Conservation (phyloP, 768 basidiomycete species). For the Suillus hirtellus region DNA sequence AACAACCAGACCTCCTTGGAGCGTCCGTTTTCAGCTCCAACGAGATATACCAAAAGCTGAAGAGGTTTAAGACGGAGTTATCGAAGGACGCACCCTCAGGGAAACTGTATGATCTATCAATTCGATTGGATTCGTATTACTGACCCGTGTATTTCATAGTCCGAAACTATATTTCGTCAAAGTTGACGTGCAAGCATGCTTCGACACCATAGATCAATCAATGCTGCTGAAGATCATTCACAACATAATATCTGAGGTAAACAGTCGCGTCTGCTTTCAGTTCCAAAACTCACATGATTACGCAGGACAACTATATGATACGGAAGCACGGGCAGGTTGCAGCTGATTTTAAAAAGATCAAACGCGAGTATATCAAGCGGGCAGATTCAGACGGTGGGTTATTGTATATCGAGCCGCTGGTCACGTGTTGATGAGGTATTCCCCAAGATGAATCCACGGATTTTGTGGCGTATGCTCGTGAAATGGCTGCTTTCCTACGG, state of each 20-base stretch:
- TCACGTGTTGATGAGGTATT: not conserved
- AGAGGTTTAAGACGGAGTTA: conserved; percentile 62
- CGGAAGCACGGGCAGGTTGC: conserved; percentile 71
- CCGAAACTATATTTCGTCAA: conserved; percentile 95
- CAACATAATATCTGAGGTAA: conserved; percentile 71
- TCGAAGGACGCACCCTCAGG: conserved; percentile 39
- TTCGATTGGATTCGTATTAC: not conserved
- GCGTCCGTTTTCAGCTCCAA: conserved; percentile 82
- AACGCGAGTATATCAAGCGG: conserved; percentile 55
- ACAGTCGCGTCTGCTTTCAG: not conserved
- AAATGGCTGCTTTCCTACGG: conserved; percentile 64
- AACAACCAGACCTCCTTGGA: conserved; percentile 64
- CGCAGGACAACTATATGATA: conserved; percentile 70
- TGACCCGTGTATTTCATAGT: conserved; percentile 39
- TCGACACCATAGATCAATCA: conserved; percentile 92
- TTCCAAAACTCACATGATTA: conserved; percentile 5
- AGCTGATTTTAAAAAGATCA: conserved; percentile 54
- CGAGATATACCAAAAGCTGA: conserved; percentile 77
- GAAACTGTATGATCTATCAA: conserved; percentile 47
- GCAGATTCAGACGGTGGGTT: conserved; percentile 66
- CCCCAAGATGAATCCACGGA: conserved; percentile 69
- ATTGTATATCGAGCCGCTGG: no score
- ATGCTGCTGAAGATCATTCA: conserved; percentile 79
- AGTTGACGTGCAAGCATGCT: conserved; percentile 93
- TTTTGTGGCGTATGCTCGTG: conserved; percentile 68